These are phyloP conservation scores for Suillus spraguei DNA, from an alignment of 768 basidiomycete genomes.

Conservation along the genomic window DNA sequence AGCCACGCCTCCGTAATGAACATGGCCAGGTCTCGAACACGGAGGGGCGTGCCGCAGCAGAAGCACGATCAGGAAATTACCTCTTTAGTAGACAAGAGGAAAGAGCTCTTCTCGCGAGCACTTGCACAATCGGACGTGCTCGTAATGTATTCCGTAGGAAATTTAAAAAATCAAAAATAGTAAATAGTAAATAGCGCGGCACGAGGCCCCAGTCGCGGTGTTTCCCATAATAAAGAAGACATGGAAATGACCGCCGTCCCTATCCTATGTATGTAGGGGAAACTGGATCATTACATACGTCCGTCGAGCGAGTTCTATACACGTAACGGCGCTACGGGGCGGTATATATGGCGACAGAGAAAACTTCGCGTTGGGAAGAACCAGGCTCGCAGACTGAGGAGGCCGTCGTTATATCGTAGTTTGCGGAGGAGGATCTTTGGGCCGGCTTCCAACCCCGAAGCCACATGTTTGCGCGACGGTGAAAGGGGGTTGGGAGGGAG, in stretches of 20 bases:
- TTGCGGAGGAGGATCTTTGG: not conserved
- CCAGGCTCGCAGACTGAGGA: not conserved
- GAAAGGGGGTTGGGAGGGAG: not conserved
- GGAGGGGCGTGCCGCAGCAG: conserved; percentile 1
- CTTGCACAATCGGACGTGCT: not conserved
- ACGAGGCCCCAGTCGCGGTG: not conserved
- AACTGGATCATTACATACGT: not conserved
- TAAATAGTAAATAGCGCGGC: not conserved
- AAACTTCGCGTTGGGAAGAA: conserved; percentile 4
- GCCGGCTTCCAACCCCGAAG: not conserved
- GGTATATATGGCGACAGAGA: not conserved
- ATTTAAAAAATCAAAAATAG: not conserved
- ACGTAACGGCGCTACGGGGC: not conserved
- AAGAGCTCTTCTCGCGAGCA: not conserved
- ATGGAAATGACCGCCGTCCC: not conserved
- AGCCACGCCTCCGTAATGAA: not conserved
- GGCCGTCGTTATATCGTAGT: not conserved
- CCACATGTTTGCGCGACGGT: not conserved
- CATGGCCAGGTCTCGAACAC: not conserved
- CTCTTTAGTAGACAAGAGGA: not conserved
- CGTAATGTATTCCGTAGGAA: not conserved
- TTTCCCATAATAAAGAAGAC: not conserved
- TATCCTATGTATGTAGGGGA: not conserved
- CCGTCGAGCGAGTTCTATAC: not conserved
- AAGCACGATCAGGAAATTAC: not conserved